A percentile compares a stretch with the other conserved stretches of the same genome.
phyloP scores from a whole-genome alignment of 208 protist genomes.

The Entamoeba moshkovskii region DNA sequence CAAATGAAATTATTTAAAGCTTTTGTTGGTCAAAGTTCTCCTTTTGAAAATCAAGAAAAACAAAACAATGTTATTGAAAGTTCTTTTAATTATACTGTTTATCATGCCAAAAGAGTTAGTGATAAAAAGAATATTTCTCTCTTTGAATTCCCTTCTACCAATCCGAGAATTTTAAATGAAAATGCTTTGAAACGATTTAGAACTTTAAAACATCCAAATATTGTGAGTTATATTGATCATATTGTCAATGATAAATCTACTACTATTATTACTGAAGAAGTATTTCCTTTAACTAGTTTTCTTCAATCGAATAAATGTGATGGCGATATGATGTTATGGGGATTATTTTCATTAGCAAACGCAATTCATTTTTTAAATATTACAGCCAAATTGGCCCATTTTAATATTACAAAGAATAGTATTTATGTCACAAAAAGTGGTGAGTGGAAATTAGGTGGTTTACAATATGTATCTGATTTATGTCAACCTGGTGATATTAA shows the following conservation, averaged over 20 bases:
- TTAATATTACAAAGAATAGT: neutral
- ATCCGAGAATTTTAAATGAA: neutral
- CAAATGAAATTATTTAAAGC: neutral
- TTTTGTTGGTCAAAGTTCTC: neutral
- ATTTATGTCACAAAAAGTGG: neutral
- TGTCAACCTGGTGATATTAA: neutral
- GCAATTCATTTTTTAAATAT: neutral
- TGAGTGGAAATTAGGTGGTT: neutral
- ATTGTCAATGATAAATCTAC: neutral
- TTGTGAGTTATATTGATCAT: neutral
- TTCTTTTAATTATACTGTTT: neutral
- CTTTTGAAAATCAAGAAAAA: neutral
- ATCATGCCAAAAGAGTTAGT: neutral
- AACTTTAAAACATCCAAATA: neutral
- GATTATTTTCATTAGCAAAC: neutral
- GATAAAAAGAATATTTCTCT: neutral
- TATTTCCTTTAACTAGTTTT: neutral
- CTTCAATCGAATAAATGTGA: neutral
- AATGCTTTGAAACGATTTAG: neutral
- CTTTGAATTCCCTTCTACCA: neutral
- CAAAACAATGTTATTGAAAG: neutral
- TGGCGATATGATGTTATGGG: neutral
- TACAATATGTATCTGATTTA: neutral
- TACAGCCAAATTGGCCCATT: neutral
- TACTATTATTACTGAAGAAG: neutral